These are phyloP conservation scores for Cyberlindnera xishuangbannaensis DNA, from an alignment of 805 yeast species.

Conservation along the genomic window DNA sequence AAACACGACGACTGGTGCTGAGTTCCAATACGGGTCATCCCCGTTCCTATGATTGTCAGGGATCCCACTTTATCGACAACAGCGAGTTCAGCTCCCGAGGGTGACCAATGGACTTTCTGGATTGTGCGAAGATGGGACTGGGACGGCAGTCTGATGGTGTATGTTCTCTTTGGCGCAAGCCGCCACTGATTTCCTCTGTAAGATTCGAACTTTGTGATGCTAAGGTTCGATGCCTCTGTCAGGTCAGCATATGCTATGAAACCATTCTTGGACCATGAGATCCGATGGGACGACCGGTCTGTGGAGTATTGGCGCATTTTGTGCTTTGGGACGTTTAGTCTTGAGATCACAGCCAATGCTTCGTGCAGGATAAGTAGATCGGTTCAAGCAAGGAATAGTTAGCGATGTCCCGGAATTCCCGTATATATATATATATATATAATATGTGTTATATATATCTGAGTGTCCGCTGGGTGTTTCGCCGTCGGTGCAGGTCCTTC, in stretches of 20 bases:
- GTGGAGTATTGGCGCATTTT: not conserved
- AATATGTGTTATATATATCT: too few relatives aligned
- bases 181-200: slow-evolving; percentile 77
- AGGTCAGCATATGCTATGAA: slow-evolving; percentile 65
- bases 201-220: slow-evolving; percentile 41
- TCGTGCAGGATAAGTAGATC: too few relatives aligned
- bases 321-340: not conserved
- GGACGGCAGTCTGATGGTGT: slow-evolving; percentile 20
- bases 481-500: too few relatives aligned
- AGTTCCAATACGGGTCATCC: slow-evolving; percentile 35
- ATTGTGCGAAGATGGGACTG: slow-evolving; percentile 10
- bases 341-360: too few relatives aligned
- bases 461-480: too few relatives aligned
- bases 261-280: slow-evolving; percentile 76
- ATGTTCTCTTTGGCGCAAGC: slow-evolving; percentile 30
- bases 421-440: too few relatives aligned
- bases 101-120: slow-evolving; percentile 57
- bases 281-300: slow-evolving; percentile 5
- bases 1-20: slow-evolving; percentile 22
- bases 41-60: slow-evolving; percentile 48
- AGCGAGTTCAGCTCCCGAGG: slow-evolving; percentile 75
- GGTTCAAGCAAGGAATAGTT: too few relatives aligned
- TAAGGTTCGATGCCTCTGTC: slow-evolving; percentile 28
- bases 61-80: slow-evolving; percentile 70
- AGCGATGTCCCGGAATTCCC: too few relatives aligned